Evolutionary conservation across 805 yeast genomes (phyloP).

Genomic region (Candida corydali): DNA sequence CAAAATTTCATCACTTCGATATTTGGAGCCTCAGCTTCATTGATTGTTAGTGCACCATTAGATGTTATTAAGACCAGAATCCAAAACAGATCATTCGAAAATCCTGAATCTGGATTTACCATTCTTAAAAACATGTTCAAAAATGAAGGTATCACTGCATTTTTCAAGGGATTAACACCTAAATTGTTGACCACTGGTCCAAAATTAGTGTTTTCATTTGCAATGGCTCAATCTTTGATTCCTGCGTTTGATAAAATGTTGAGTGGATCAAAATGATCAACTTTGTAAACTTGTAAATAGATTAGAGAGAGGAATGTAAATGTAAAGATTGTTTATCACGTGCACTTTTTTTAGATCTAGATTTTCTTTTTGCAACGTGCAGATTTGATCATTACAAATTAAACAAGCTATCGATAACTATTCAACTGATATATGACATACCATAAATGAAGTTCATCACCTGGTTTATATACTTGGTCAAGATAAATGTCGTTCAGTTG

Average conservation of each 20-base stretch:
- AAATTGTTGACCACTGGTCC: slow-evolving; percentile 97
- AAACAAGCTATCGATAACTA: neutral
- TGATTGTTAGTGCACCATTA: slow-evolving; percentile 94
- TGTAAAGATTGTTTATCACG: neutral
- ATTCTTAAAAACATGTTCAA: slow-evolving; percentile 89
- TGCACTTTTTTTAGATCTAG: neutral
- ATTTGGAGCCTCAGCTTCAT: slow-evolving; percentile 93
- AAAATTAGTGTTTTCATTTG: slow-evolving; percentile 95
- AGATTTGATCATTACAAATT: slow-evolving; percentile 1
- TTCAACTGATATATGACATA: neutral
- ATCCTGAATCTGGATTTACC: slow-evolving; percentile 90
- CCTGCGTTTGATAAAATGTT: slow-evolving; percentile 80
- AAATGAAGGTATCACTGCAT: slow-evolving; percentile 85
- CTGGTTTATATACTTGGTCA: slow-evolving; percentile 30
- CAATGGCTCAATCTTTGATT: slow-evolving; percentile 92
- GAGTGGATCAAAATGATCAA: slow-evolving; percentile 1
- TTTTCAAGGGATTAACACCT: slow-evolving; percentile 96
- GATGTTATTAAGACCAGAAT: slow-evolving; percentile 98
- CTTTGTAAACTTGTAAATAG: neutral
- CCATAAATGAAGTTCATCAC: slow-evolving; percentile 29
- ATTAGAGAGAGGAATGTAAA: neutral
- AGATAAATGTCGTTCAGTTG: slow-evolving; percentile 33
- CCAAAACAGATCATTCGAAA: slow-evolving; percentile 93
- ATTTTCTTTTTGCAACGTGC: neutral
- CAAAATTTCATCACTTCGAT: slow-evolving; percentile 95